Conservation (phyloP, 345 rosid species). For the Melaleuca quinquenervia region DNA sequence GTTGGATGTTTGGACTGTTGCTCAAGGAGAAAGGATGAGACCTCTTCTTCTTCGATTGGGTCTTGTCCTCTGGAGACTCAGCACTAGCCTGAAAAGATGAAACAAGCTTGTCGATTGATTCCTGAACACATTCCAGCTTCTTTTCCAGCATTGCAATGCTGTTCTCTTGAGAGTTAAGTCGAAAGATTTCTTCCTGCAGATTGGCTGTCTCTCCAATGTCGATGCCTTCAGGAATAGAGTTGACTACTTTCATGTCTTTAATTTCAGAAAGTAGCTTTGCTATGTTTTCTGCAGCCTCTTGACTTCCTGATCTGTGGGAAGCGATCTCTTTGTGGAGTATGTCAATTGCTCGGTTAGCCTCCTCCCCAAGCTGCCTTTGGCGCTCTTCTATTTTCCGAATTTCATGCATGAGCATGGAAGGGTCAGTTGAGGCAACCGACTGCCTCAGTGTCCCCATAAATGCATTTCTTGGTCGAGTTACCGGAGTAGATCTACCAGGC, state of each 20-base stretch:
- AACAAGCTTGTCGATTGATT: conserved; percentile 66
- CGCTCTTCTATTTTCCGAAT: conserved; percentile 77
- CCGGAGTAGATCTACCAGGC: conserved; percentile 22
- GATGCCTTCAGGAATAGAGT: conserved; percentile 42
- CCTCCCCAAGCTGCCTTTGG: conserved; percentile 80
- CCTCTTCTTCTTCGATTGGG: conserved; percentile 60
- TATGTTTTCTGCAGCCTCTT: conserved; percentile 69
- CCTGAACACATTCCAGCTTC: conserved; percentile 89
- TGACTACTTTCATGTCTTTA: conserved; percentile 59
- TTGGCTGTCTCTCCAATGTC: conserved; percentile 36
- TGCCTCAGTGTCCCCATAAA: conserved; percentile 38
- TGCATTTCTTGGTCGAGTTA: conserved; percentile 24
- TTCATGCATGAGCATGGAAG: conserved; percentile 68
- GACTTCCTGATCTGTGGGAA: conserved; percentile 65
- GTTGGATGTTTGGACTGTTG: conserved; percentile 70
- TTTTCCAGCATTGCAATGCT: conserved; percentile 58
- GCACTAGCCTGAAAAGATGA: conserved; percentile 43
- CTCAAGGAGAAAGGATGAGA: conserved; percentile 58
- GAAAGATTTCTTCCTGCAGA: conserved; percentile 71
- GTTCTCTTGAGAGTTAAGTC: conserved; percentile 67
- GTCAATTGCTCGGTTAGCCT: conserved; percentile 86
- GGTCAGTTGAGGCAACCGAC: conserved; percentile 61
- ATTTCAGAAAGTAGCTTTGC: conserved; percentile 81
- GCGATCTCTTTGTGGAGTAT: conserved; percentile 89
- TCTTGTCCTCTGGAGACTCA: conserved; percentile 41